Conservation (phyloP, 2,329 filamentous ascomycete species). For the Aspergillus costaricaensis region DNA sequence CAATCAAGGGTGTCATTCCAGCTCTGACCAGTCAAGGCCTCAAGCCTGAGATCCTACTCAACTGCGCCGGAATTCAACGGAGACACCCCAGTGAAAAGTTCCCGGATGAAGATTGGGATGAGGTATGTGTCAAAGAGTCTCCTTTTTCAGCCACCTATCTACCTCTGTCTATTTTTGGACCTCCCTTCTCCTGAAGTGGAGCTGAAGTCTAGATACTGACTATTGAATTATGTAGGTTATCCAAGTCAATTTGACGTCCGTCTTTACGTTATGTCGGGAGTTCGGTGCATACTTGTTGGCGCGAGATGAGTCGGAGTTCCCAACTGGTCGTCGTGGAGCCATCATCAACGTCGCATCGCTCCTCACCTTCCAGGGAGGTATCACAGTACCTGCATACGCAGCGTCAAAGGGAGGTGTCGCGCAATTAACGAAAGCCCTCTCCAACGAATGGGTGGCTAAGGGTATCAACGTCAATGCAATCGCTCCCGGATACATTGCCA, state of each 20-base stretch:
- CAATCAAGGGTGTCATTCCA: conserved; percentile 45
- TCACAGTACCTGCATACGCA: conserved; percentile 86
- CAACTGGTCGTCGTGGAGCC: conserved; percentile 29
- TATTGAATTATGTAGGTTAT: conserved; percentile 57
- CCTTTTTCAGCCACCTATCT: not conserved
- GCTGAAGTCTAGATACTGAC: not conserved
- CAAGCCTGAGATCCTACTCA: conserved; percentile 75
- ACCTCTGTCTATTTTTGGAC: conserved; percentile 1
- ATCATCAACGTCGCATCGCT: conserved; percentile 86
- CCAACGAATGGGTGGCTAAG: conserved; percentile 80
- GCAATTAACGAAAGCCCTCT: conserved; percentile 80
- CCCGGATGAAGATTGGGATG: conserved; percentile 74
- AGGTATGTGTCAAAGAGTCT: conserved; percentile 44
- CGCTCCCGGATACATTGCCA: conserved; percentile 84
- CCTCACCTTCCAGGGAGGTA: conserved; percentile 80
- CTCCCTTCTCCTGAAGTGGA: not conserved
- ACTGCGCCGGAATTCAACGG: conserved; percentile 83
- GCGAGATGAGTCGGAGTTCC: conserved; percentile 31
- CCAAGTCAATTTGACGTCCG: conserved; percentile 66
- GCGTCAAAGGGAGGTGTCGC: conserved; percentile 82
- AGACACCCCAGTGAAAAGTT: conserved; percentile 75
- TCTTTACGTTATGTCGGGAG: conserved; percentile 35
- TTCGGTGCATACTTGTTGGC: conserved; percentile 38
- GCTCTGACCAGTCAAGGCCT: conserved; percentile 47
- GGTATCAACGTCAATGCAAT: conserved; percentile 86